phyloP scores from a whole-genome alignment of 2,329 filamentous ascomycete species.

The Xenosphaeropsis pyriputrescens region DNA sequence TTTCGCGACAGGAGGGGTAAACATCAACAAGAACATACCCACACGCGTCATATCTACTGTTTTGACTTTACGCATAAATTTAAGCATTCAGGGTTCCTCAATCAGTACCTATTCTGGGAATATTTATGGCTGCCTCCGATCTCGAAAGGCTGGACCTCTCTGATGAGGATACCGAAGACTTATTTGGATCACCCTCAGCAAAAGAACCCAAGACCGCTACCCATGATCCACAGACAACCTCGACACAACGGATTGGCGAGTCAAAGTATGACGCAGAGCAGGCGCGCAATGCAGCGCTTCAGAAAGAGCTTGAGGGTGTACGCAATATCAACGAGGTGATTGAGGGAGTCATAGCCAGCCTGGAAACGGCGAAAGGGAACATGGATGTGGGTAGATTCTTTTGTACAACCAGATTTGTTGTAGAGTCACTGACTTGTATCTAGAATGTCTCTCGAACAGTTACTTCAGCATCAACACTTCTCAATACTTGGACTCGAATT shows the following conservation, averaged over 20 bases:
- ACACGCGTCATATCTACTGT: too few relatives aligned
- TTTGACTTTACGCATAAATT: too few relatives aligned
- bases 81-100: too few relatives aligned
- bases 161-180: too few relatives aligned
- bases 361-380: slow-evolving; percentile 59
- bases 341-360: slow-evolving; percentile 58
- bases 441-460: slow-evolving; percentile 79
- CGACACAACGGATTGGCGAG: slow-evolving; percentile 22
- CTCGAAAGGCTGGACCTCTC: too few relatives aligned
- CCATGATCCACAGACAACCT: not conserved
- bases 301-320: slow-evolving; percentile 68
- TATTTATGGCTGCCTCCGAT: too few relatives aligned
- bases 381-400: slow-evolving; percentile 45
- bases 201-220: too few relatives aligned
- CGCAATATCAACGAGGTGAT: slow-evolving; percentile 79
- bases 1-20: too few relatives aligned
- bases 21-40: too few relatives aligned
- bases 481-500: slow-evolving; percentile 93
- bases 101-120: too few relatives aligned
- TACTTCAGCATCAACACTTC: slow-evolving; percentile 70
- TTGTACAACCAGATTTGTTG: not conserved
- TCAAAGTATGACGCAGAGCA: slow-evolving; percentile 48
- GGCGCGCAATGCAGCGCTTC: slow-evolving; percentile 58
- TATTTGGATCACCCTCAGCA: too few relatives aligned
- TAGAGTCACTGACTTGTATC: slow-evolving; percentile 5